Percentiles rank a stretch among this genome's conserved stretches.
Conservation (phyloP, 139 green algal genomes). For the Nannochloris sp. region DNA sequence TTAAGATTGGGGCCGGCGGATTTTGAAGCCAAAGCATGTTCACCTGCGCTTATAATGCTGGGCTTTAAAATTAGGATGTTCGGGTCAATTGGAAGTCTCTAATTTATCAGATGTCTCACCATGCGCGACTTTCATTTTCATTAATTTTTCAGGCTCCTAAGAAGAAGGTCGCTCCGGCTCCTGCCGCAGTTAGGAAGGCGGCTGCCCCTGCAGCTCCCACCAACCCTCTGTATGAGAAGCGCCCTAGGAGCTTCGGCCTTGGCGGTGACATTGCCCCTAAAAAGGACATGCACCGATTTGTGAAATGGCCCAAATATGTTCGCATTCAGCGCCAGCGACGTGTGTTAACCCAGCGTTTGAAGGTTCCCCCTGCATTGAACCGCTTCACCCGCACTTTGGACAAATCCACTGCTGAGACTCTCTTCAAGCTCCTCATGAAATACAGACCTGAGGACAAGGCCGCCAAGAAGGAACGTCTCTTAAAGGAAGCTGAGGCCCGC, state of each 20-base stretch:
- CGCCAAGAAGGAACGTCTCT: slow-evolving; percentile 89
- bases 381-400: slow-evolving; percentile 83
- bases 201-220: slow-evolving; percentile 59
- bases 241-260: slow-evolving; percentile 87
- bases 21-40: too few relatives aligned
- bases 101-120: too few relatives aligned
- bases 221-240: slow-evolving; percentile 96
- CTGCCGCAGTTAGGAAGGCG: slow-evolving; percentile 60
- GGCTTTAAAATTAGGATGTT: too few relatives aligned
- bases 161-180: slow-evolving; percentile 72
- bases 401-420: slow-evolving; percentile 83
- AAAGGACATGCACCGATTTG: slow-evolving; percentile 91
- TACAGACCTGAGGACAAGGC: slow-evolving; percentile 95
- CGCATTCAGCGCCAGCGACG: slow-evolving; percentile 94
- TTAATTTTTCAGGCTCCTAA: slow-evolving; percentile 41
- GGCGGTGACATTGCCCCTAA: slow-evolving; percentile 74
- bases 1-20: too few relatives aligned
- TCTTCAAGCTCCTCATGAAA: slow-evolving; percentile 99
- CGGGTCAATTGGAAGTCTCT: too few relatives aligned
- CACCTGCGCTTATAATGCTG: too few relatives aligned
- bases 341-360: slow-evolving; percentile 90
- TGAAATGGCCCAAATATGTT: slow-evolving; percentile 99
- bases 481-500: slow-evolving; percentile 64
- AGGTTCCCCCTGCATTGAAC: slow-evolving; percentile 79
- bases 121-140: background rate